A percentile compares a stretch with the other conserved stretches of the same genome.
Evolutionary conservation across 257 asterid species (phyloP).

Genomic region (Lycium barbarum): DNA sequence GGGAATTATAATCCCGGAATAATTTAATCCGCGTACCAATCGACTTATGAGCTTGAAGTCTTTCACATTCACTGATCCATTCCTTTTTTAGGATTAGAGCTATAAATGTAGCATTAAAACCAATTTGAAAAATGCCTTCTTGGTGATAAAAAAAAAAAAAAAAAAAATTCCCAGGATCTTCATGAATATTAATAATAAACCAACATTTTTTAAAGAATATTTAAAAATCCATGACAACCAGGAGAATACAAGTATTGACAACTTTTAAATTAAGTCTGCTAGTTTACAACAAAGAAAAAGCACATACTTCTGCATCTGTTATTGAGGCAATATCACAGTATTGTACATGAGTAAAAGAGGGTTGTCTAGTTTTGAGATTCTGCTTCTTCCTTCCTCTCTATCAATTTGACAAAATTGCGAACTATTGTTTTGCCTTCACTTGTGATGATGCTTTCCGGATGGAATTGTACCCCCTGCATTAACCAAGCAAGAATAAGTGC

Average conservation of each 20-base stretch:
- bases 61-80: too few species aligned
- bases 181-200: neutral
- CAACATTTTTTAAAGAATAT: neutral
- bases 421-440: conserved; percentile 77
- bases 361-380: conserved; percentile 43
- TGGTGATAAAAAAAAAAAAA: neutral
- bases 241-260: neutral
- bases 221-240: neutral
- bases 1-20: too few species aligned
- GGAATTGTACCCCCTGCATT: conserved; percentile 91
- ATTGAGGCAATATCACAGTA: neutral
- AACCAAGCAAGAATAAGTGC: conserved; percentile 22
- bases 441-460: conserved; percentile 90
- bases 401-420: conserved; percentile 66
- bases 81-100: neutral
- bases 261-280: neutral
- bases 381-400: conserved; percentile 68
- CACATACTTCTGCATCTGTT: neutral
- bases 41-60: too few species aligned
- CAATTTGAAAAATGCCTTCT: neutral
- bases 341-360: neutral
- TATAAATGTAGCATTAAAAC: neutral
- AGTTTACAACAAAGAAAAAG: neutral
- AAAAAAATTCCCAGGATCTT: neutral
- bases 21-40: too few species aligned